Conservation (phyloP, 2,329 filamentous ascomycete species). For the Xylaria sp. region DNA sequence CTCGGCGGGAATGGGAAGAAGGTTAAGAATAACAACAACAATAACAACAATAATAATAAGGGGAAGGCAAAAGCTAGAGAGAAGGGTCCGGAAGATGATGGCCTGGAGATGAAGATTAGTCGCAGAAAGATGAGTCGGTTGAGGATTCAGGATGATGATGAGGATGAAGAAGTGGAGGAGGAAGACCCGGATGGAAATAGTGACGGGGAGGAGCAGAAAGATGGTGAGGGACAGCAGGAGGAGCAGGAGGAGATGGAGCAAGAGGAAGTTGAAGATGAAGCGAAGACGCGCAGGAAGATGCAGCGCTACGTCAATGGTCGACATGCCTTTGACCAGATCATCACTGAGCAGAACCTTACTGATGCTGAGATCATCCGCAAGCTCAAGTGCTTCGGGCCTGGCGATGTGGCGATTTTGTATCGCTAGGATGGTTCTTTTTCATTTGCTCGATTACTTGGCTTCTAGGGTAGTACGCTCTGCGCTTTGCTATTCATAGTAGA, state of each 20-base stretch:
- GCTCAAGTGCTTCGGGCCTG: constrained; percentile 66
- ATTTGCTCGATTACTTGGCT: too few species aligned
- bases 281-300: constrained; percentile 53
- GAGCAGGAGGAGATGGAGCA: constrained; percentile 27
- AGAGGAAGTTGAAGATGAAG: constrained; percentile 38
- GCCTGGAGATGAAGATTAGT: constrained; percentile 33
- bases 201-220: constrained; percentile 33
- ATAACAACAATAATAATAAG: too few species aligned
- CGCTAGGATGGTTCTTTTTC: constrained; percentile 49
- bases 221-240: constrained; percentile 38
- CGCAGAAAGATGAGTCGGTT: not conserved
- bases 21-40: not conserved
- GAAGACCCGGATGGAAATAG: constrained; percentile 11
- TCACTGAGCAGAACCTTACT: constrained; percentile 76
- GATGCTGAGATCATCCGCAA: constrained; percentile 76
- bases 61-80: constrained; percentile 39
- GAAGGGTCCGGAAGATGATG: constrained; percentile 25
- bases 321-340: constrained; percentile 84
- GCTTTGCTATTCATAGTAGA: not conserved
- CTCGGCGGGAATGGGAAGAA: constrained; percentile 15
- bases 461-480: not conserved
- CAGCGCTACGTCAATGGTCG: constrained; percentile 77
- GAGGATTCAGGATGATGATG: constrained; percentile 4
- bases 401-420: constrained; percentile 66
- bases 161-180: not conserved